Evolutionary conservation across 495 filamentous ascomycete species (phyloP).

Genomic region (Penicillium desertorum): DNA sequence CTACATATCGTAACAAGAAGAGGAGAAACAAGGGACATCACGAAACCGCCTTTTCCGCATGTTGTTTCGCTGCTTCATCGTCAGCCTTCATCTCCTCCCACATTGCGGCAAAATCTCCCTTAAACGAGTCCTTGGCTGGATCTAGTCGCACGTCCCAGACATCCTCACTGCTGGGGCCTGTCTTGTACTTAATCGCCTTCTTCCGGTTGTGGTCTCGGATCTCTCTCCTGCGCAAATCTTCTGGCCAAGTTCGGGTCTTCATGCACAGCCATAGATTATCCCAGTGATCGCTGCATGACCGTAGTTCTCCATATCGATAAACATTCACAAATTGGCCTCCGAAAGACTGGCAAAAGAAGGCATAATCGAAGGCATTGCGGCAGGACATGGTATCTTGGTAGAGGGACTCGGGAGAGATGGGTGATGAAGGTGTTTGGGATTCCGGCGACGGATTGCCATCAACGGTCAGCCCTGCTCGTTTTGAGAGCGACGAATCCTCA

Average conservation of each 20-base stretch:
- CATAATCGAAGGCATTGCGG: constrained; percentile 83
- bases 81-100: constrained; percentile 52
- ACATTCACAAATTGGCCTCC: constrained; percentile 84
- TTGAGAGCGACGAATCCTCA: constrained; percentile 29
- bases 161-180: constrained; percentile 81
- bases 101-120: constrained; percentile 61
- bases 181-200: constrained; percentile 72
- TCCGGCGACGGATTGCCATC: constrained; percentile 13
- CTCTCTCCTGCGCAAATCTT: constrained; percentile 51
- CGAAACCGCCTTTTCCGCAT: constrained; percentile 14
- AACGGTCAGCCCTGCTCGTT: constrained; percentile 19
- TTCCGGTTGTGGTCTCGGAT: constrained; percentile 70
- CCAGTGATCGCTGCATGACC: constrained; percentile 77
- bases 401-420: constrained; percentile 59
- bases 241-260: constrained; percentile 57
- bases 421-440: constrained; percentile 27
- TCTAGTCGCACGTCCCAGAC: constrained; percentile 73
- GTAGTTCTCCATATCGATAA: constrained; percentile 78
- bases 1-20: constrained; percentile 17
- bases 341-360: constrained; percentile 92
- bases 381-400: constrained; percentile 85
- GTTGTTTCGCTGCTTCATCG: constrained; percentile 33
- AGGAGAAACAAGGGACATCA: constrained; percentile 11
- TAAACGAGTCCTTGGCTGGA: constrained; percentile 50
- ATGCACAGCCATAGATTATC: constrained; percentile 95